phyloP scores from a whole-genome alignment of 768 basidiomycete species.

The Russula brevipes region DNA sequence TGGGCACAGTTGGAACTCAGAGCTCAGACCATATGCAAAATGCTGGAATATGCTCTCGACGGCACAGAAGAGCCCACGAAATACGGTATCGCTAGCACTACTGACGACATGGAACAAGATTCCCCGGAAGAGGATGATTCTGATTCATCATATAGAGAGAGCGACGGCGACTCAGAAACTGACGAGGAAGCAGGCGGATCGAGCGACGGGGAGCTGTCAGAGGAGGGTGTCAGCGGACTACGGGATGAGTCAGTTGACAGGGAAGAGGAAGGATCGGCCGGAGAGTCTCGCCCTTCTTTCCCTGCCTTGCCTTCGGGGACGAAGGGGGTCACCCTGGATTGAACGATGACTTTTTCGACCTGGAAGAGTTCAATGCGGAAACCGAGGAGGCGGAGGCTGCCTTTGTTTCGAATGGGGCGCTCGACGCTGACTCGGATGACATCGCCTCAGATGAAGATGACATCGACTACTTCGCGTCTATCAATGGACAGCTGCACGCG shows the following conservation, averaged over 20 bases:
- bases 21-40: conserved; percentile 59
- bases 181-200: conserved; percentile 28
- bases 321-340: conserved; percentile 44
- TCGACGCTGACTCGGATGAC: conserved; percentile 48
- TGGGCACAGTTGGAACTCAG: conserved; percentile 94
- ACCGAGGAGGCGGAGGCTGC: conserved; percentile 72
- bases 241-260: conserved; percentile 10
- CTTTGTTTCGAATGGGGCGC: conserved; percentile 53
- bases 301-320: conserved; percentile 23
- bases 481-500: conserved; percentile 39
- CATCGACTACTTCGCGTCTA: conserved; percentile 62
- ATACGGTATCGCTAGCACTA: conserved; percentile 31
- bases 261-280: conserved; percentile 24
- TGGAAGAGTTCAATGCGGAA: conserved; percentile 82
- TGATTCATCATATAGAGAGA: conserved; percentile 3
- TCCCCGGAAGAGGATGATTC: conserved; percentile 31
- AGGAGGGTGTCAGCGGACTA: conserved; percentile 29
- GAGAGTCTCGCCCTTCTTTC: not conserved
- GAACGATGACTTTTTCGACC: conserved; percentile 88
- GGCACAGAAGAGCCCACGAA: conserved; percentile 36
- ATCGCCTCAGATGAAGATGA: conserved; percentile 48
- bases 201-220: conserved; percentile 26
- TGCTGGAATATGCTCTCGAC: conserved; percentile 61
- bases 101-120: conserved; percentile 29
- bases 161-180: conserved; percentile 31